Evolutionary conservation across 495 filamentous ascomycete species (phyloP), one percentile per base, ranked within the genome.

Genomic region (Astrothelium macrocarpum): DNA sequence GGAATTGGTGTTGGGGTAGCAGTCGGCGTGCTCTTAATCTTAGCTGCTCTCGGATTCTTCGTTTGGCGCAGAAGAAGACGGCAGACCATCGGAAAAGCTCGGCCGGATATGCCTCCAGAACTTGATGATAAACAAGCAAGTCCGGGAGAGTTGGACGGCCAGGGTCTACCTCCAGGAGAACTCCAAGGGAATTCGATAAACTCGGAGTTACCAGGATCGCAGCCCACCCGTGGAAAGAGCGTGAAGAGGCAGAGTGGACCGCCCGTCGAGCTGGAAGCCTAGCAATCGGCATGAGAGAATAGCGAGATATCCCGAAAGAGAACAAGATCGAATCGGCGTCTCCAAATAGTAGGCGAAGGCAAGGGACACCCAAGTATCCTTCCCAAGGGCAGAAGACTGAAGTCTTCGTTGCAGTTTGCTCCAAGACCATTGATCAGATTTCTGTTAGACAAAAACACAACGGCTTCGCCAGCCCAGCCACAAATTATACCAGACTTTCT

Each of bases 191-290:
- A 56, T 56, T 28, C 16, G 49, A 56, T 25, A 2, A 56, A 56
- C 16, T 29, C 49, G 49, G 49, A 56, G 16, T 56, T 56, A 29
- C 49, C 49, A 25, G 49, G 49, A 56, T 56, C 49, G 3, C 49
- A 56, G 16, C 49, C 49, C 16, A 29, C 12, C 25, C 49, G 49
- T 56, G 49, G 49, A 11, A 56, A 56, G n/a, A 56, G 49, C 25
- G 49, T 56, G 25, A 39, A 39, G 34, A 56, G 49, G 49, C 49
- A 56, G 49, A 56, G 49, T 25, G 49, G 49, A 56, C 49, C 49
- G 25, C 49, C 49, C 2, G 49, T 20, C 9, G 49, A 56, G 29
- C 29, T 56, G 49, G 49, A 56, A 56, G 49, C 49, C 25, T 56
- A 20, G 20, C 9, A 56, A 28, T 28, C 5, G 7, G 49, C 49